phyloP scores from a whole-genome alignment of 2,329 filamentous ascomycete species.

The Emmonsia crescens region DNA sequence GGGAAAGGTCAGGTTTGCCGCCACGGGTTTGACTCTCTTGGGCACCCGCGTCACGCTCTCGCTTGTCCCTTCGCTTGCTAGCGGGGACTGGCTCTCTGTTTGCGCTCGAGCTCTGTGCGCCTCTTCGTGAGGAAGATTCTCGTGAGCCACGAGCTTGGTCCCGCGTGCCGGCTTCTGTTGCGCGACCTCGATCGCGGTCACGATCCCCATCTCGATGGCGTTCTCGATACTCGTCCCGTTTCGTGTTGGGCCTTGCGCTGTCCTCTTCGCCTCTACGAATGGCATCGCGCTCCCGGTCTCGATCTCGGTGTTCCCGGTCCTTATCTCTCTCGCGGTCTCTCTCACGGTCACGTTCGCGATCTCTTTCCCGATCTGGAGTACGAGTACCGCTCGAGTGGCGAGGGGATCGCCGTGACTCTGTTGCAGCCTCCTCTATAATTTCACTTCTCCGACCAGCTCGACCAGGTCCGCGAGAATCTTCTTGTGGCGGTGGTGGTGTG shows the following conservation, averaged over 20 bases:
- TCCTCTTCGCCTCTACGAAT: slow-evolving; percentile 23
- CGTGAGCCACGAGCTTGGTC: slow-evolving; percentile 7
- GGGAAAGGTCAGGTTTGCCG: background rate
- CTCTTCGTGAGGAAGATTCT: slow-evolving; percentile 8
- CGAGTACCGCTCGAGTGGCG: slow-evolving; percentile 18
- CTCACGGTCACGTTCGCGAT: slow-evolving; percentile 14
- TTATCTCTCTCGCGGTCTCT: slow-evolving; percentile 17
- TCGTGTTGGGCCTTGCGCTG: slow-evolving; percentile 16
- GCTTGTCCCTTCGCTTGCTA: slow-evolving; percentile 7
- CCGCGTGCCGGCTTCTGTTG: background rate
- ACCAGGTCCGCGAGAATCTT: slow-evolving; percentile 19
- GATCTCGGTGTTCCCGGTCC: slow-evolving; percentile 16
- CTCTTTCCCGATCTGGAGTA: slow-evolving; percentile 16
- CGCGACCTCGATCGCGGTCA: slow-evolving; percentile 16
- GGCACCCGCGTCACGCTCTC: slow-evolving; percentile 6
- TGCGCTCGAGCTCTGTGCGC: slow-evolving; percentile 1
- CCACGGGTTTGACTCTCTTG: background rate
- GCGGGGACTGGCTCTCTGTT: slow-evolving; percentile 1
- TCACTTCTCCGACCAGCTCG: slow-evolving; percentile 24
- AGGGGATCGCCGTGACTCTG: slow-evolving; percentile 24
- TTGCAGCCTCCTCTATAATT: slow-evolving; percentile 23
- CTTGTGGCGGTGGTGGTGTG: slow-evolving; percentile 17
- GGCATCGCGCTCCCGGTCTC: slow-evolving; percentile 19
- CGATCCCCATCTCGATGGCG: slow-evolving; percentile 14
- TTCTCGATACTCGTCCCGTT: slow-evolving; percentile 29